phyloP scores from a whole-genome alignment of 257 asterid species.

The Lavandula angustifolia region DNA sequence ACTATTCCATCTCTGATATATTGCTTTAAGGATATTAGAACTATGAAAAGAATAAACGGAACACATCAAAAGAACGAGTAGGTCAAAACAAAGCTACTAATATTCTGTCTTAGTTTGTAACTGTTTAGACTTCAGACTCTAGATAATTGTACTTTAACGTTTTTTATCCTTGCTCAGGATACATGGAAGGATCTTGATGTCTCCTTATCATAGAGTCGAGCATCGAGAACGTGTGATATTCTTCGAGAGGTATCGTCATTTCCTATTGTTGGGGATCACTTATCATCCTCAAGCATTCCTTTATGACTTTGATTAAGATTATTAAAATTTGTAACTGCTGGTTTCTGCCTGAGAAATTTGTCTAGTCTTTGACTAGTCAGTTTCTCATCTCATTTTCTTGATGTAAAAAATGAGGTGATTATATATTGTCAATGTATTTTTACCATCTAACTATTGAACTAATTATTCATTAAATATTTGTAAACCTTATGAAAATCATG shows the following conservation, averaged over 20 bases:
- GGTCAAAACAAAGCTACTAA: too few relatives aligned
- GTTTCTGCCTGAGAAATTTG: constrained; percentile 7
- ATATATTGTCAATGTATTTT: neutral
- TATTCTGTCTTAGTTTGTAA: too few relatives aligned
- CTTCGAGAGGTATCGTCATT: constrained; percentile 25
- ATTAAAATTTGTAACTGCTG: neutral
- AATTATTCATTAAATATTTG: too few relatives aligned
- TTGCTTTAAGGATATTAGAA: too few relatives aligned
- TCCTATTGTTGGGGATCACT: constrained; percentile 9
- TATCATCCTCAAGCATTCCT: constrained; percentile 12
- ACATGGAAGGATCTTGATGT: constrained; percentile 18
- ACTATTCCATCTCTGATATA: too few relatives aligned
- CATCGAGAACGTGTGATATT: constrained; percentile 1
- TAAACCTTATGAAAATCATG: neutral
- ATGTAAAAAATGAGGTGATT: neutral
- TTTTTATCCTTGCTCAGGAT: constrained; percentile 10
- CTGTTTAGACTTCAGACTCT: too few relatives aligned
- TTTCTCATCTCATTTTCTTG: constrained; percentile 7
- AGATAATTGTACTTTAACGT: neutral
- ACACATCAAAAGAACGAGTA: too few relatives aligned
- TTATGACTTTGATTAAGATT: constrained; percentile 1
- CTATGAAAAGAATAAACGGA: too few relatives aligned
- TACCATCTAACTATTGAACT: neutral
- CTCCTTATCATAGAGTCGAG: constrained; percentile 5
- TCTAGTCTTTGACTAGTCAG: neutral